Conservation (phyloP, 345 rosid genomes). For the Mallotus nudiflorus region DNA sequence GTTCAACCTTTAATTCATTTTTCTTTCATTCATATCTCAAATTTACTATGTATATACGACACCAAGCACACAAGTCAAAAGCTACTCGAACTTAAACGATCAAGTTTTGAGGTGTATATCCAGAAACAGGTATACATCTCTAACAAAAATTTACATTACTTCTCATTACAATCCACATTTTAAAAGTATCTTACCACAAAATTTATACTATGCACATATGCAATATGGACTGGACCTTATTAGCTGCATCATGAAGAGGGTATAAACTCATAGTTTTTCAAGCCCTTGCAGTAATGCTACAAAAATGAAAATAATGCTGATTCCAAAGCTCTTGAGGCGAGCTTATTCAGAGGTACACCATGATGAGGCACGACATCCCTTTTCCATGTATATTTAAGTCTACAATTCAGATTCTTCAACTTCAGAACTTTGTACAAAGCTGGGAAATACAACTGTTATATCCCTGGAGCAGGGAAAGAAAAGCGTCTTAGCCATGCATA, state of each 20-base stretch:
- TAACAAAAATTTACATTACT: too few relatives aligned
- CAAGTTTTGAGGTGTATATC: too few relatives aligned
- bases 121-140: too few relatives aligned
- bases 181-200: conserved; percentile 9
- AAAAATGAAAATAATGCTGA: not conserved
- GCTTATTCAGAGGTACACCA: not conserved
- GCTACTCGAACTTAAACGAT: too few relatives aligned
- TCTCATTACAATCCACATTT: not conserved
- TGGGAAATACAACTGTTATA: conserved; percentile 76
- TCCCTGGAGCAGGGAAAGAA: conserved; percentile 48
- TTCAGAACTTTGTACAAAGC: conserved; percentile 60
- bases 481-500: not conserved
- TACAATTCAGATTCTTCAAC: conserved; percentile 59
- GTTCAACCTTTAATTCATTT: too few relatives aligned
- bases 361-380: not conserved
- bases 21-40: too few relatives aligned
- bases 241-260: not conserved
- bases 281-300: not conserved
- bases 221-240: not conserved
- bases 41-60: too few relatives aligned
- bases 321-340: not conserved
- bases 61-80: too few relatives aligned
- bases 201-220: not conserved
- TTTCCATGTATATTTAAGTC: not conserved
- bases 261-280: conserved; percentile 1